Percentiles rank a stretch among this genome's conserved stretches.
Conservation (phyloP, 257 asterid species). For the Solanum microdontum region DNA sequence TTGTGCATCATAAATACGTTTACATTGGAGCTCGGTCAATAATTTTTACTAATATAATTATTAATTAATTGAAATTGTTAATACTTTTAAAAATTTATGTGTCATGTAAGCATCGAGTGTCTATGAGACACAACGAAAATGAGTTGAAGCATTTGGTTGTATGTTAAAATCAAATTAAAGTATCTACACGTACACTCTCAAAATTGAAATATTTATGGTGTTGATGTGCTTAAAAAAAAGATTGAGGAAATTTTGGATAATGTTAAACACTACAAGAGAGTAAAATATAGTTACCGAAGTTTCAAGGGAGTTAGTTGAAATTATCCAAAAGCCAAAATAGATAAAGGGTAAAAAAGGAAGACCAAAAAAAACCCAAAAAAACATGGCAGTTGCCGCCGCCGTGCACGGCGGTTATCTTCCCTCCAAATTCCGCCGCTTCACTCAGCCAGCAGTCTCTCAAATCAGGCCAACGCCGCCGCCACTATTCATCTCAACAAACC, state of each 20-base stretch:
- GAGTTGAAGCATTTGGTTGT: neutral
- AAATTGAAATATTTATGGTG: neutral
- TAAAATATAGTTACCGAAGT: neutral
- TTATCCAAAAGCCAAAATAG: neutral
- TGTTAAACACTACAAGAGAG: neutral
- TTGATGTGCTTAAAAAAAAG: neutral
- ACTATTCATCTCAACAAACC: slow-evolving; percentile 50
- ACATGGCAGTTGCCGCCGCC: slow-evolving; percentile 53
- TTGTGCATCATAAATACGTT: no score
- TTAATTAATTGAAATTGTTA: neutral
- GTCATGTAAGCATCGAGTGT: neutral
- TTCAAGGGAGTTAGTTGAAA: neutral
- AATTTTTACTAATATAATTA: no score
- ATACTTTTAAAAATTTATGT: no score
- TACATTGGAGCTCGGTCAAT: neutral
- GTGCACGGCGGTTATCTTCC: slow-evolving; percentile 36
- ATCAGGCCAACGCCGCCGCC: slow-evolving; percentile 32
- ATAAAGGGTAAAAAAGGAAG: no score
- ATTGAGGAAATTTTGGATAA: neutral
- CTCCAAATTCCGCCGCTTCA: slow-evolving; percentile 26
- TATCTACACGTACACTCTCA: neutral
- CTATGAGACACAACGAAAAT: no score
- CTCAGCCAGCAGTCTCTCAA: slow-evolving; percentile 14
- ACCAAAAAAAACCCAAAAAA: neutral
- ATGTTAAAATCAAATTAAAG: no score